Percentiles rank a stretch among this genome's conserved stretches.
Conservation (phyloP, 2,329 filamentous ascomycete species). For the Ramichloridium luteum region DNA sequence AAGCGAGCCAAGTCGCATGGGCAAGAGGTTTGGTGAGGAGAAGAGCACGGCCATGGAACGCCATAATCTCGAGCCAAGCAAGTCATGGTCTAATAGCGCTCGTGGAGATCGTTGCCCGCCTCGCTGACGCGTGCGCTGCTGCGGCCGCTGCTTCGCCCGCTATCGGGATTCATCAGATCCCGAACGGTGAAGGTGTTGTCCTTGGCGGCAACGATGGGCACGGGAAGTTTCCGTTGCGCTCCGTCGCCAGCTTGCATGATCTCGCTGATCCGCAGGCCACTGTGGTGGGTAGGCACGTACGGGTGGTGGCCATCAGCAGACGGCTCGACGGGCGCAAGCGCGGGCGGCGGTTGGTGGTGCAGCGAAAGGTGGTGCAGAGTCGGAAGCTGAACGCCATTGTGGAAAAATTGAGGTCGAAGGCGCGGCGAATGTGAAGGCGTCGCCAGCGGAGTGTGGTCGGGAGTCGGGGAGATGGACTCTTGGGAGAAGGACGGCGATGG, state of each 20-base stretch:
- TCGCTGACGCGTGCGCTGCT: slow-evolving; percentile 23
- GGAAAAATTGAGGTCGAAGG: slow-evolving; percentile 59
- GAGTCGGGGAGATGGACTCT: slow-evolving; percentile 87
- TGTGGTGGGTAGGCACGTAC: slow-evolving; percentile 44
- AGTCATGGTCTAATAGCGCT: slow-evolving; percentile 12
- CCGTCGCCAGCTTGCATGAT: slow-evolving; percentile 86
- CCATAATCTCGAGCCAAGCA: too few species aligned
- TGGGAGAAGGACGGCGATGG: slow-evolving; percentile 95
- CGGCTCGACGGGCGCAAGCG: slow-evolving; percentile 59
- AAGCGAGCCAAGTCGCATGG: not conserved
- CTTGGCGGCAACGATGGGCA: slow-evolving; percentile 62
- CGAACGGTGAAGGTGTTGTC: slow-evolving; percentile 43
- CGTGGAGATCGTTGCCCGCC: slow-evolving; percentile 23
- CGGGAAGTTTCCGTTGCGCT: slow-evolving; percentile 77
- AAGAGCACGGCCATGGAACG: slow-evolving; percentile 1
- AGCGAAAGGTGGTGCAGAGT: slow-evolving; percentile 65
- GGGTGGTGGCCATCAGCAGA: slow-evolving; percentile 48
- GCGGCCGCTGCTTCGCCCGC: slow-evolving; percentile 55
- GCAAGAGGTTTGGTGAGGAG: not conserved
- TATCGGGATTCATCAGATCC: slow-evolving; percentile 56
- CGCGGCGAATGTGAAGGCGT: slow-evolving; percentile 92
- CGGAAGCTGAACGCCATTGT: slow-evolving; percentile 66
- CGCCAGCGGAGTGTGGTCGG: slow-evolving; percentile 95
- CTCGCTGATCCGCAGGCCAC: slow-evolving; percentile 73
- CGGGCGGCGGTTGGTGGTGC: slow-evolving; percentile 44